A percentile compares a stretch with the other conserved stretches of the same genome.
Conservation (phyloP, 345 rosid species). For the Camelina hispida region DNA sequence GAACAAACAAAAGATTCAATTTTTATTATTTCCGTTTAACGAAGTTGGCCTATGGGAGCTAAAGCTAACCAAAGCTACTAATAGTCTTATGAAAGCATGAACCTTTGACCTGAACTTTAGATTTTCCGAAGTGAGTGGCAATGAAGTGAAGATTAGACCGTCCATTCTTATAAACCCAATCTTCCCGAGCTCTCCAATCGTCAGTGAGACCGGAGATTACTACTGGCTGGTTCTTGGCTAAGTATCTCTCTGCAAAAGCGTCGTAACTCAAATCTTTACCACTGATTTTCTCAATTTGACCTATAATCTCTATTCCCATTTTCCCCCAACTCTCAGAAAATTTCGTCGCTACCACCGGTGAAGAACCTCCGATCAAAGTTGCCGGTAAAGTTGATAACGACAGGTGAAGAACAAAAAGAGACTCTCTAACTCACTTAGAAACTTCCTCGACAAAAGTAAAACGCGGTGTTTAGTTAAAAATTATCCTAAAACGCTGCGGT, state of each 20-base stretch:
- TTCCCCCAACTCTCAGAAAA: neutral
- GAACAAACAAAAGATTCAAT: conserved; percentile 11
- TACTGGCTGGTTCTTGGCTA: conserved; percentile 76
- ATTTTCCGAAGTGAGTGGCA: conserved; percentile 67
- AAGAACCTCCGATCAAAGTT: conserved; percentile 8
- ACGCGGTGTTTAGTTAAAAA: neutral
- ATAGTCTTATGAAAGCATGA: conserved; percentile 4
- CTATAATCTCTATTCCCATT: conserved; percentile 71
- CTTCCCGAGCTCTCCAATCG: conserved; percentile 76
- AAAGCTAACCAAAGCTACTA: neutral
- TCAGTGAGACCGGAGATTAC: conserved; percentile 77
- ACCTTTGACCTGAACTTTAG: conserved; percentile 75
- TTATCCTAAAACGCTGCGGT: neutral
- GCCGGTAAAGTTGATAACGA: neutral
- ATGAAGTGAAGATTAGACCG: conserved; percentile 67
- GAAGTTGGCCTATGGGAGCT: neutral
- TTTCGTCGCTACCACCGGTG: neutral
- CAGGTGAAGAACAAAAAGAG: neutral
- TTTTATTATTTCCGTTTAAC: neutral
- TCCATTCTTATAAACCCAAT: conserved; percentile 71
- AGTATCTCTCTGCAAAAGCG: conserved; percentile 68
- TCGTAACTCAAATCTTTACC: conserved; percentile 65
- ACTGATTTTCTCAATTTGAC: conserved; percentile 67
- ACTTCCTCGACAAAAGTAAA: neutral
- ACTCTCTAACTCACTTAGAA: neutral